phyloP scores from a whole-genome alignment of 2,329 filamentous ascomycete genomes.

The Macrophomina phaseolina region DNA sequence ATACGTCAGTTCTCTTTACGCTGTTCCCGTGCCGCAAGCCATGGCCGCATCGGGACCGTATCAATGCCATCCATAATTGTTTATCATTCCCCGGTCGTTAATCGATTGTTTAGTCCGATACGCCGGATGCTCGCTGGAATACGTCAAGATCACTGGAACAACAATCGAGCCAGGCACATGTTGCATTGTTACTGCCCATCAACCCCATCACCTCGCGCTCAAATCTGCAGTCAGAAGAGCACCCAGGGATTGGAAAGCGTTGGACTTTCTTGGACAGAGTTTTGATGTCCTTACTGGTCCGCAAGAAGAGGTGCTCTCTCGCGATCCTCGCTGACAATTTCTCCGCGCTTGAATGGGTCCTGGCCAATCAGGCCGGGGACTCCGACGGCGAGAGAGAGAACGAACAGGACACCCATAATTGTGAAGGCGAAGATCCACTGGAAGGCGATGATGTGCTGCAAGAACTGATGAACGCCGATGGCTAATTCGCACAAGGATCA shows the following conservation, averaged over 20 bases:
- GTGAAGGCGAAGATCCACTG: conserved; percentile 94
- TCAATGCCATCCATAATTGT: not conserved
- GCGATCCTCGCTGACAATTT: conserved; percentile 55
- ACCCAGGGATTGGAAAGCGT: too few relatives aligned
- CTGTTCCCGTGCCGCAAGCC: not conserved
- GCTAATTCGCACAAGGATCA: conserved; percentile 42
- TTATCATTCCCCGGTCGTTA: not conserved
- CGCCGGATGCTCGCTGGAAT: too few relatives aligned
- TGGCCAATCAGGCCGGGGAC: conserved; percentile 68
- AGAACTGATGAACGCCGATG: conserved; percentile 78
- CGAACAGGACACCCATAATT: conserved; percentile 77
- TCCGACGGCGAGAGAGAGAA: conserved; percentile 69
- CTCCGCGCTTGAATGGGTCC: conserved; percentile 57
- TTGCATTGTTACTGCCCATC: too few relatives aligned
- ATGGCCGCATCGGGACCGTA: not conserved
- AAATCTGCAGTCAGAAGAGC: too few relatives aligned
- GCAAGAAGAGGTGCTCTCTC: conserved; percentile 61
- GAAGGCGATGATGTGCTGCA: conserved; percentile 73
- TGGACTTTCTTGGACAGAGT: too few relatives aligned
- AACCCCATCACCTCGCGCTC: too few relatives aligned
- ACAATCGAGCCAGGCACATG: too few relatives aligned
- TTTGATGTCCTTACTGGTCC: conserved; percentile 38
- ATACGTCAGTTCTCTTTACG: not conserved
- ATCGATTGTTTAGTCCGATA: too few relatives aligned
- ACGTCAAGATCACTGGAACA: too few relatives aligned